These are phyloP conservation scores for Tulasnella sp. DNA, from an alignment of 768 basidiomycete species.

Conservation along the genomic window DNA sequence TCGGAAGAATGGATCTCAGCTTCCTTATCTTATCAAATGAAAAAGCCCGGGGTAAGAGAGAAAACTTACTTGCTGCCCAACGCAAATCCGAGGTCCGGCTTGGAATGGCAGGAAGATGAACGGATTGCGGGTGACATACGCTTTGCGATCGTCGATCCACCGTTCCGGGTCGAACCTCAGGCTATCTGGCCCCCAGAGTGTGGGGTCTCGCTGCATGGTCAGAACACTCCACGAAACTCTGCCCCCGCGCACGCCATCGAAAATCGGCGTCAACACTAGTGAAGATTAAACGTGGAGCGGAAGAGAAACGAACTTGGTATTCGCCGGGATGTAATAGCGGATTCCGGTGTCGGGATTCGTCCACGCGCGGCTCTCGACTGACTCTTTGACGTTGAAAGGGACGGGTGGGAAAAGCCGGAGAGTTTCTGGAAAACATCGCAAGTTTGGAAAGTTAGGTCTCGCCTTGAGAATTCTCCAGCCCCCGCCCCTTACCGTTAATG, in stretches of 20 bases:
- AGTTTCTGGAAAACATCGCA: slow-evolving; percentile 34
- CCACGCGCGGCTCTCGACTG: slow-evolving; percentile 6
- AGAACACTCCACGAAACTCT: neutral
- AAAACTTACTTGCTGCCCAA: slow-evolving; percentile 29
- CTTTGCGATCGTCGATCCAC: slow-evolving; percentile 50
- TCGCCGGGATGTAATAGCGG: slow-evolving; percentile 19
- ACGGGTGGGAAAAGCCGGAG: slow-evolving; percentile 47
- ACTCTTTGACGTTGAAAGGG: slow-evolving; percentile 22
- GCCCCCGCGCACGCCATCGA: neutral
- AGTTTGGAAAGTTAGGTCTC: neutral
- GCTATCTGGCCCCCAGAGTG: slow-evolving; percentile 68
- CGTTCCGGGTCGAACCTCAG: slow-evolving; percentile 71
- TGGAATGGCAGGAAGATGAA: slow-evolving; percentile 69
- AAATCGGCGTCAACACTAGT: neutral
- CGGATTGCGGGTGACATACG: slow-evolving; percentile 30
- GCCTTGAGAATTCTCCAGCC: slow-evolving; percentile 23
- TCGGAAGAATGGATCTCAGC: slow-evolving; percentile 40
- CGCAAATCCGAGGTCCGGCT: slow-evolving; percentile 49
- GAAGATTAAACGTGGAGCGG: neutral
- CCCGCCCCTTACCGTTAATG: slow-evolving; percentile 43
- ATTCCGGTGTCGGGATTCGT: slow-evolving; percentile 18
- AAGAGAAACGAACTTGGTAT: slow-evolving; percentile 8
- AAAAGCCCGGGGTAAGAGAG: neutral
- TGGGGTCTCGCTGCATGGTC: neutral
- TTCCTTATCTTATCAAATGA: neutral